Evolutionary conservation across 2,329 filamentous ascomycete genomes (phyloP), one percentile per base, ranked within the genome.

Genomic region (Hymenoscyphus scutula): DNA sequence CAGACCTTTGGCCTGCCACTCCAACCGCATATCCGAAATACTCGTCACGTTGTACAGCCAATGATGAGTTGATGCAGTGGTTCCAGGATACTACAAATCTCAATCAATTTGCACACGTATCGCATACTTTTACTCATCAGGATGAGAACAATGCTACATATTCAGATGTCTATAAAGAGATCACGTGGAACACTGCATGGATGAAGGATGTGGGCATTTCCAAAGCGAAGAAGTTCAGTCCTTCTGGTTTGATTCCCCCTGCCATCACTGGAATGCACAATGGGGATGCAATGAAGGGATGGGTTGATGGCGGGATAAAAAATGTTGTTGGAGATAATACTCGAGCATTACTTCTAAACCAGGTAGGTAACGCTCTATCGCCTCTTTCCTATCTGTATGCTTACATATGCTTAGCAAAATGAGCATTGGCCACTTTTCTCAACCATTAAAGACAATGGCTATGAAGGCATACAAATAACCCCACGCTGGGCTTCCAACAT

Each of bases 191-290:
- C 73, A 77, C 81, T 66, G 82, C 79, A 5, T 87, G 84, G 83
- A 69, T 86, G 51, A 77, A 79, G 62, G 79, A 84, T 68, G 77
- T 80, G 5, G 82, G 82, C 11, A 75, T 86, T 61, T 76, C 76
- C 61, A 67, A 74, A 29, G 79, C 79, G 23, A 69, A 70, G 25
- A 76, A 77, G 57, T 87, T 79, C 72, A 84, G 82, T 27, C 65
- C 74, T 2, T 78, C 80, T 53, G 84, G 84, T 23, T 77, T 87
- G 54, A 84, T 87, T 64, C 85, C 85, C 2, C 85, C 85, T 1
- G 84, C 84, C 56, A 88, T 87, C 62, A 87, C 84, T 1, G 84
- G 84, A 56, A 71, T 87, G n/a, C 82, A 86, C 74, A 87, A 87
- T 66, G 84, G 82, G 23, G 84, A 88, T 72, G 84, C 79, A 8